Evolutionary conservation across 768 basidiomycete genomes (phyloP).

Genomic region (Leucocoprinus birnbaumii): DNA sequence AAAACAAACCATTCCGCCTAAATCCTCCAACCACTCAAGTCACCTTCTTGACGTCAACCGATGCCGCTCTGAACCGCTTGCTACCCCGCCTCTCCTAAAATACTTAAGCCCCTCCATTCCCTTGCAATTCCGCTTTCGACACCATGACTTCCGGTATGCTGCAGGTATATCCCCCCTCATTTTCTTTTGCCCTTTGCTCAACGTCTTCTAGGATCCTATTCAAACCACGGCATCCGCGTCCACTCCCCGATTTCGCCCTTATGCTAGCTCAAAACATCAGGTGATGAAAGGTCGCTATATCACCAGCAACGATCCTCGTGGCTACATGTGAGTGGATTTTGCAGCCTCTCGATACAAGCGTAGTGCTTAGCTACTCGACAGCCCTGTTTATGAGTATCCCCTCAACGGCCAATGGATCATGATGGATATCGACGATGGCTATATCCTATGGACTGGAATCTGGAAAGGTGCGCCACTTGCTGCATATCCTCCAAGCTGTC

Average conservation of each 20-base stretch:
- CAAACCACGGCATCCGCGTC: conserved; percentile 36
- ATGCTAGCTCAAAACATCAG: conserved; percentile 72
- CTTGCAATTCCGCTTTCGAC: conserved; percentile 21
- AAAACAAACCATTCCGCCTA: conserved; percentile 25
- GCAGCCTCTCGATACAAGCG: conserved; percentile 14
- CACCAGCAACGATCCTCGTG: conserved; percentile 84
- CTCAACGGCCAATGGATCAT: conserved; percentile 91
- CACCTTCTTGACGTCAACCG: conserved; percentile 22
- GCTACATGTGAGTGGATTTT: conserved; percentile 69
- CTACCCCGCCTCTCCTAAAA: conserved; percentile 19
- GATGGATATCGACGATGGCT: conserved; percentile 94
- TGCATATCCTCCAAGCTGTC: not conserved
- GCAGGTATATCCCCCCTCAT: conserved; percentile 29
- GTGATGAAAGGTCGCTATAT: conserved; percentile 87
- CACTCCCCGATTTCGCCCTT: conserved; percentile 58
- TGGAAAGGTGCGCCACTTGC: conserved; percentile 73
- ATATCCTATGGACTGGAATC: conserved; percentile 90
- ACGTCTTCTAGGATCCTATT: conserved; percentile 33
- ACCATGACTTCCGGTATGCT: conserved; percentile 43
- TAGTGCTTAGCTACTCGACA: conserved; percentile 19
- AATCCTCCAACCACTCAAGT: conserved; percentile 18
- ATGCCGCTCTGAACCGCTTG: conserved; percentile 22
- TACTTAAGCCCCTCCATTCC: conserved; percentile 15
- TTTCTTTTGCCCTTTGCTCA: conserved; percentile 11
- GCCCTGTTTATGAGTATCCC: conserved; percentile 88